These are phyloP conservation scores for Colletotrichum cordylinicola DNA, from an alignment of 2,329 filamentous ascomycete genomes.

Conservation along the genomic window DNA sequence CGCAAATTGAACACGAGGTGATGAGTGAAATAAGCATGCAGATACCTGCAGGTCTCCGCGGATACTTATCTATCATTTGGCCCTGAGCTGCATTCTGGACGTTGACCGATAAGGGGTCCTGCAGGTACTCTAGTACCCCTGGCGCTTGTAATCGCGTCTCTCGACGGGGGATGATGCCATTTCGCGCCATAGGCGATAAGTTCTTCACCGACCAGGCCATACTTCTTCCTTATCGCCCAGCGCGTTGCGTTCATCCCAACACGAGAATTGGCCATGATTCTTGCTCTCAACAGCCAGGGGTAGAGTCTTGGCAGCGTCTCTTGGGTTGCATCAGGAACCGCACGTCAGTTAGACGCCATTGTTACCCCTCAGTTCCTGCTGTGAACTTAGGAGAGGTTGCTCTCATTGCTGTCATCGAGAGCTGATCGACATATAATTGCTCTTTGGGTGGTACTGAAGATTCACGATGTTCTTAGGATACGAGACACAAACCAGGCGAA, in stretches of 20 bases:
- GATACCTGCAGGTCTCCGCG: neutral
- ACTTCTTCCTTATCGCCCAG: neutral
- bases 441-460: neutral
- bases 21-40: neutral
- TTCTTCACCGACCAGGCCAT: neutral
- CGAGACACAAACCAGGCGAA: neutral
- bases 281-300: neutral
- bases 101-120: neutral
- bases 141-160: neutral
- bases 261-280: neutral
- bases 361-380: neutral
- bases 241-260: neutral
- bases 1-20: neutral
- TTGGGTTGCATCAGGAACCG: neutral
- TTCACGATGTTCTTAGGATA: neutral
- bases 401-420: neutral
- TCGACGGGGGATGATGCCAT: neutral
- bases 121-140: neutral
- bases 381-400: too few species aligned
- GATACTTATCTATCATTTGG: neutral
- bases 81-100: neutral
- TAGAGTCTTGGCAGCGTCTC: neutral
- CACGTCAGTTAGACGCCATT: neutral
- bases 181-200: neutral
- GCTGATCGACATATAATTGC: neutral